Evolutionary conservation across 129 eudicot species (phyloP), one percentile per base, ranked within the genome.

Genomic region (Scalesia atractyloides): DNA sequence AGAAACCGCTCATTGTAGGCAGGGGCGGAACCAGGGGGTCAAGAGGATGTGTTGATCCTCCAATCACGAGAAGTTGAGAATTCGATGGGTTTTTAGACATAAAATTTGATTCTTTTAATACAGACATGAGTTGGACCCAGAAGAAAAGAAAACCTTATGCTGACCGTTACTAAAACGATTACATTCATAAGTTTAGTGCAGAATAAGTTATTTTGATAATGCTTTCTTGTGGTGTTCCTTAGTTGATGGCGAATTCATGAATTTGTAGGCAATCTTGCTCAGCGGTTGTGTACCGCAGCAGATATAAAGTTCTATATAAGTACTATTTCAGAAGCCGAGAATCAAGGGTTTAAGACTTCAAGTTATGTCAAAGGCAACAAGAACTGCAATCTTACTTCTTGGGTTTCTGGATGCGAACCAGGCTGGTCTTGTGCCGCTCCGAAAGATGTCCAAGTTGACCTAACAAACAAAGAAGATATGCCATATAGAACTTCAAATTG

Each of bases 381-480:
- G 73, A 93, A 93, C 70, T 93, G 98, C 70, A 93, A 93, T 80
- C 80, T 93, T 54, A 76, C 88, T 36, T 78, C 89, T 34, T 93
- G 97, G 96, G 72, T 65, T 41, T 12, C 88, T 16, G 98, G 97
- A 64, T 93, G 98, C 52, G 96, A 93, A 83, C 98, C 98, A 3
- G 98, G 98, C 15, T 93, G 98, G 98, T 85, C 97, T 57, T 89
- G 97, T 78, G 77, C 82, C 53, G 84, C 64, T 63, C 87, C 73
- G 5, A 68, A 81, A 69, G 79, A 79, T 37, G 57, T 60, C 5
- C 26, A 74, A 2, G 84, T 93, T 43, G 91, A 93, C 64, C 81
- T 90, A 5, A 86, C 83, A 73, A 84, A 85, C 72, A 48, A 66
- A 30, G 73, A 89, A 43, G 89, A 80, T 0, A 76, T 93, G 37